A percentile compares a stretch with the other conserved stretches of the same genome.
phyloP scores from a whole-genome alignment of 202 grass and related monocot species.

The Cymbopogon flexuosus region DNA sequence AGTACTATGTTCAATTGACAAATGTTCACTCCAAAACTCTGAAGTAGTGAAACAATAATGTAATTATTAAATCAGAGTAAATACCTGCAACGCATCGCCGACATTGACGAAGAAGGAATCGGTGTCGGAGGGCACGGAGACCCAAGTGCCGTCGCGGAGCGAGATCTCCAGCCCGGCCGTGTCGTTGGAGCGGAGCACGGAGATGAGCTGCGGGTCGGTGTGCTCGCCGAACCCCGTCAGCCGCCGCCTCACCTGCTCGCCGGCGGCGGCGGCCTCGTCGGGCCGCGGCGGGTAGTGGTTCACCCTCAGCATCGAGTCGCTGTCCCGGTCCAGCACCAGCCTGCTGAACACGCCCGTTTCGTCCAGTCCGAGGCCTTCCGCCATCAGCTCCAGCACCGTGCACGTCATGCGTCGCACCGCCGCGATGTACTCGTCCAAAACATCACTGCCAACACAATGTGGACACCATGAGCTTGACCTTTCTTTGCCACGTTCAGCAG shows the following conservation, averaged over 20 bases:
- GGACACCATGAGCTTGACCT: background rate
- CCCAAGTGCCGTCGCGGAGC: conserved; percentile 50
- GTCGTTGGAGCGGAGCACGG: conserved; percentile 62
- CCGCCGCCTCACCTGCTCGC: background rate
- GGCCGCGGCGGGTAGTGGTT: conserved; percentile 76
- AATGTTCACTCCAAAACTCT: too few species aligned
- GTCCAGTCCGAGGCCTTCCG: conserved; percentile 36
- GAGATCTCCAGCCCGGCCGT: conserved; percentile 51
- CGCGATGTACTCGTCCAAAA: conserved; percentile 46
- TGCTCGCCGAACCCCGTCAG: conserved; percentile 75
- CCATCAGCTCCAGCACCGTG: conserved; percentile 57
- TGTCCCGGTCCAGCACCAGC: conserved; percentile 41
- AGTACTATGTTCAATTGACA: too few species aligned
- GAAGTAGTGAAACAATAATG: too few species aligned
- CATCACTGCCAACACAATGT: conserved; percentile 1
- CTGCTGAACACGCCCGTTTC: conserved; percentile 21
- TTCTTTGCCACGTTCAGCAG: background rate
- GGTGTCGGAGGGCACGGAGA: conserved; percentile 42
- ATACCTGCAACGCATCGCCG: conserved; percentile 69
- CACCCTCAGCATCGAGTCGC: conserved; percentile 58
- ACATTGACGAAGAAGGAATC: conserved; percentile 68
- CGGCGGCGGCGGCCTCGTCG: background rate
- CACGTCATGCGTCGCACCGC: conserved; percentile 49
- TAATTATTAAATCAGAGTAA: background rate
- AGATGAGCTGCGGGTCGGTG: conserved; percentile 81